Evolutionary conservation across 495 filamentous ascomycete genomes (phyloP).

Genomic region (Ramalina intermedia): DNA sequence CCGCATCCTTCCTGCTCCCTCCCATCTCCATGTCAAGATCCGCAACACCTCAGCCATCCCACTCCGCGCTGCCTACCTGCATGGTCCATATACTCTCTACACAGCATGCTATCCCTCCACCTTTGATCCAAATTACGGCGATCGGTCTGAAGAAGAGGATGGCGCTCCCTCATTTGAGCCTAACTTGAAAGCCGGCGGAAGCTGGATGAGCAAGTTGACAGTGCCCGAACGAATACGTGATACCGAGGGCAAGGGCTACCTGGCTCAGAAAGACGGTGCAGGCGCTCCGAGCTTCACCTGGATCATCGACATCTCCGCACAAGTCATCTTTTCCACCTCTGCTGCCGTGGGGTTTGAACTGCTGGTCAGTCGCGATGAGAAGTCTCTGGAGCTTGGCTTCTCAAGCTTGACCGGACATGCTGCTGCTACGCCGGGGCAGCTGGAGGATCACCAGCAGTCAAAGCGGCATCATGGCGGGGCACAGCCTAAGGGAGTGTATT

Average conservation of each 20-base stretch:
- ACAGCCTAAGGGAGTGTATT: conserved; percentile 61
- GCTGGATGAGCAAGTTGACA: conserved; percentile 61
- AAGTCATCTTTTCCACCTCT: conserved; percentile 79
- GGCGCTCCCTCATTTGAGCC: conserved; percentile 84
- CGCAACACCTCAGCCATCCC: conserved; percentile 86
- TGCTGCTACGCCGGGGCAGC: conserved; percentile 44
- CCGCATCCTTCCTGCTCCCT: conserved; percentile 70
- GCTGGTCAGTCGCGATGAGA: conserved; percentile 71
- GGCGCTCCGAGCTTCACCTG: conserved; percentile 46
- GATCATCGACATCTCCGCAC: conserved; percentile 82
- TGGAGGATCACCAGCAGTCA: conserved; percentile 55
- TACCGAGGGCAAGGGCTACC: conserved; percentile 25
- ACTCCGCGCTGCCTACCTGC: conserved; percentile 85
- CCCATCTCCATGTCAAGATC: conserved; percentile 65
- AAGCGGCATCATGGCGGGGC: conserved; percentile 30
- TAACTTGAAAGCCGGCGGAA: conserved; percentile 84
- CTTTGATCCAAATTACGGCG: conserved; percentile 65
- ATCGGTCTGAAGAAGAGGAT: conserved; percentile 42
- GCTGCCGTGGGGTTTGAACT: conserved; percentile 87
- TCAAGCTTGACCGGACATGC: conserved; percentile 26
- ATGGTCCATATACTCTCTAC: conserved; percentile 85
- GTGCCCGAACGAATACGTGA: conserved; percentile 59
- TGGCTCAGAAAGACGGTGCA: conserved; percentile 1
- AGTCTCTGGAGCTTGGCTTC: conserved; percentile 52
- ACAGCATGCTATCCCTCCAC: conserved; percentile 66